A percentile compares a stretch with the other conserved stretches of the same genome.
Conservation (phyloP, 345 rosid genomes). For the Populus tremula region DNA sequence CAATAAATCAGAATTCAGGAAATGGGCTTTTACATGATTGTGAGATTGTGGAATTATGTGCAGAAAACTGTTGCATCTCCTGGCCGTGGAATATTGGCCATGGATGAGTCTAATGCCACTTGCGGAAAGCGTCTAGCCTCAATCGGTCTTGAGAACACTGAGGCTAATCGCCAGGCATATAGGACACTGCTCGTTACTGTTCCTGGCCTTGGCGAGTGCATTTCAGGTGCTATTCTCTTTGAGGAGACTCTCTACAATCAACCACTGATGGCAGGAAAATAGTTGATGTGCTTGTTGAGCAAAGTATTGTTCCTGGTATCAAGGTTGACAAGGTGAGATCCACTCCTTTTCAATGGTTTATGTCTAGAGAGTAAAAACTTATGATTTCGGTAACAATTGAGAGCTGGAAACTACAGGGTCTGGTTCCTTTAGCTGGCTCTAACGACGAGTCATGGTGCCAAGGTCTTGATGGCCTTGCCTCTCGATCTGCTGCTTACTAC, state of each 20-base stretch:
- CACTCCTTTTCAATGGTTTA: no score
- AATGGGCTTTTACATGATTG: no score
- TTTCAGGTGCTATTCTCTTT: conserved; percentile 88
- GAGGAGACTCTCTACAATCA: conserved; percentile 98
- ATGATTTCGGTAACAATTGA: no score
- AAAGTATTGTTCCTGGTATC: conserved; percentile 60
- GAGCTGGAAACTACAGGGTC: conserved; percentile 53
- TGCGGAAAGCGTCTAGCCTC: conserved; percentile 94
- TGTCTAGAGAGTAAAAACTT: no score
- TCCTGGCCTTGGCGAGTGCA: conserved; percentile 30
- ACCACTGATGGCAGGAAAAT: conserved; percentile 85
- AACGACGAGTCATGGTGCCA: conserved; percentile 98
- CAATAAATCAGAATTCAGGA: no score
- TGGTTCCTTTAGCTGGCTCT: conserved; percentile 91
- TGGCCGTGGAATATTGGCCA: conserved; percentile 92
- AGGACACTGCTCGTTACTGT: conserved; percentile 78
- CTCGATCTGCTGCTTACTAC: conserved; percentile 95
- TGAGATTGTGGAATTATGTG: no score
- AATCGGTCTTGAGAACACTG: conserved; percentile 90
- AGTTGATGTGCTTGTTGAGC: conserved; percentile 83
- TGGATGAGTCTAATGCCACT: conserved; percentile 97
- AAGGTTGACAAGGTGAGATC: conserved; percentile 82
- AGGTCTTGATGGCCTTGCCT: conserved; percentile 93
- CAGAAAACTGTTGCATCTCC: conserved; percentile 89
- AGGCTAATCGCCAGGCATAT: conserved; percentile 94